Conservation (phyloP, 139 green algal genomes). For the Picochlorum sp. region DNA sequence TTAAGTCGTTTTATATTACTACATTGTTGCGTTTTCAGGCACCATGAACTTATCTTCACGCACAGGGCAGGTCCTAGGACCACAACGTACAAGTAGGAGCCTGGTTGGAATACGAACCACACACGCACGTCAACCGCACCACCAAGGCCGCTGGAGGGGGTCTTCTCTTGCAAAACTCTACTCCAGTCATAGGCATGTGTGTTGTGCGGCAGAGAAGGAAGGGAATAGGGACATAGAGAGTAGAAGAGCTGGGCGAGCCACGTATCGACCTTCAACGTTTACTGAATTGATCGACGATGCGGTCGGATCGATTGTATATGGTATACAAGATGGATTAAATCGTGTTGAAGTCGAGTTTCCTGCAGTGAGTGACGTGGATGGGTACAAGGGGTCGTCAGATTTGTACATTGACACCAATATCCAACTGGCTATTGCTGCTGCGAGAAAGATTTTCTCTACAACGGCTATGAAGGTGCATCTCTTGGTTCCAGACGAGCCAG, state of each 20-base stretch:
- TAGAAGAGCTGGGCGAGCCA: conserved; percentile 39
- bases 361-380: conserved; percentile 51
- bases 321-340: conserved; percentile 52
- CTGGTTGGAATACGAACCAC: no score
- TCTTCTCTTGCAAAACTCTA: no score
- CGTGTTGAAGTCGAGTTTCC: conserved; percentile 88
- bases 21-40: no score
- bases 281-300: conserved; percentile 68
- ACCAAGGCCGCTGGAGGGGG: no score
- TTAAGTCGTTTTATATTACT: no score
- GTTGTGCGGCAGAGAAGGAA: neutral
- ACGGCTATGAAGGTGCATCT: conserved; percentile 61
- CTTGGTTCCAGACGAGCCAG: conserved; percentile 69
- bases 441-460: conserved; percentile 34
- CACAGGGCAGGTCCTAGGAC: no score
- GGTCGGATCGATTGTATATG: conserved; percentile 37
- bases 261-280: conserved; percentile 63
- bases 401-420: conserved; percentile 85
- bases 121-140: no score
- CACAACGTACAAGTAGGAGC: no score
- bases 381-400: conserved; percentile 78
- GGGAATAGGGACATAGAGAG: conserved; percentile 7
- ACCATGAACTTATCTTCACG: no score
- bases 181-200: no score
- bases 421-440: conserved; percentile 69